Conservation (phyloP, 139 green algal genomes). For the Penium margaritaceum region DNA sequence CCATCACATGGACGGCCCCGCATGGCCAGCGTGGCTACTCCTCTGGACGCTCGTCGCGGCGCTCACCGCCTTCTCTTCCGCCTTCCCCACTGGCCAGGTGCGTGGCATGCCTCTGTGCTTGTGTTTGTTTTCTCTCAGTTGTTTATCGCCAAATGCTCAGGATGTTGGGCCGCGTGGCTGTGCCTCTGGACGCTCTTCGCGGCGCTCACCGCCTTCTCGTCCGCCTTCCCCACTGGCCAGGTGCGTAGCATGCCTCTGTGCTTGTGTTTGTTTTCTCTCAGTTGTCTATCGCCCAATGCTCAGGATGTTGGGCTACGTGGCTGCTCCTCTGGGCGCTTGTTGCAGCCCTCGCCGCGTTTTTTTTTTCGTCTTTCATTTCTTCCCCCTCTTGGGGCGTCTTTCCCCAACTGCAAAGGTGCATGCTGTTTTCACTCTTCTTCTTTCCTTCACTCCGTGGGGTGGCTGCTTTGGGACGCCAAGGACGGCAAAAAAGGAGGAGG, state of each 20-base stretch:
- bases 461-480: no score
- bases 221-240: constrained; percentile 37
- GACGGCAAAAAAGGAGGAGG: no score
- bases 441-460: no score
- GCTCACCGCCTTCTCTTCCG: constrained; percentile 46
- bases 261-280: not conserved
- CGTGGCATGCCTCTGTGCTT: no score
- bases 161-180: constrained; percentile 83
- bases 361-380: constrained; percentile 53
- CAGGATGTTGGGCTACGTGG: constrained; percentile 84
- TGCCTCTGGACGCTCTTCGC: constrained; percentile 57
- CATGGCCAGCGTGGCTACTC: constrained; percentile 81
- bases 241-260: not conserved
- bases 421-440: no score
- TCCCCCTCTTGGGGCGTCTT: constrained; percentile 13
- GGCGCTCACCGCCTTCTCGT: constrained; percentile 46
- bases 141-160: no score
- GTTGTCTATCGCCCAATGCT: not conserved
- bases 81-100: constrained; percentile 37
- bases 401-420: no score
- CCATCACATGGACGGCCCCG: constrained; percentile 49
- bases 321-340: constrained; percentile 63
- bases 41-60: constrained; percentile 51
- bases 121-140: no score
- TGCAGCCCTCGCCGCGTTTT: constrained; percentile 44